These are phyloP conservation scores for Neurospora cerealis DNA, from an alignment of 495 filamentous ascomycete genomes.

Conservation along the genomic window DNA sequence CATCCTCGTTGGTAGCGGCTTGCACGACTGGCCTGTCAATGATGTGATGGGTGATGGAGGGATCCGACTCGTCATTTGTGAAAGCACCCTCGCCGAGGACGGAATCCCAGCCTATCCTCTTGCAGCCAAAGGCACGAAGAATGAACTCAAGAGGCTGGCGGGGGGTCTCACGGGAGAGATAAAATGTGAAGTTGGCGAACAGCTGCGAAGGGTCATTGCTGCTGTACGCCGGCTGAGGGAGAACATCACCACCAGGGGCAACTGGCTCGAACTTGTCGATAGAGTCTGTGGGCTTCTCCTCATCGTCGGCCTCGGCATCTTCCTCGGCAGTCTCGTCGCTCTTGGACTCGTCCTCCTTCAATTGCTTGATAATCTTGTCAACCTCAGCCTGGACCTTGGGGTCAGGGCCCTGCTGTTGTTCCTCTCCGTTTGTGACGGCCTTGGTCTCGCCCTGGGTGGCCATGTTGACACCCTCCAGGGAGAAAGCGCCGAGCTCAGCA, in stretches of 20 bases:
- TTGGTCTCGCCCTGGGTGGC: constrained; percentile 39
- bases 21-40: constrained; percentile 75
- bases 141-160: constrained; percentile 88
- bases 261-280: constrained; percentile 84
- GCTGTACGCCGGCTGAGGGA: constrained; percentile 67
- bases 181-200: constrained; percentile 83
- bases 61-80: constrained; percentile 77
- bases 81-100: constrained; percentile 85
- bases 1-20: constrained; percentile 47
- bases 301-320: constrained; percentile 37
- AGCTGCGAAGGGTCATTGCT: constrained; percentile 50
- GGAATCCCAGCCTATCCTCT: constrained; percentile 87
- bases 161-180: constrained; percentile 87
- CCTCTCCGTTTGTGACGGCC: constrained; percentile 42
- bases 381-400: constrained; percentile 47
- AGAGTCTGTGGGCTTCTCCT: constrained; percentile 44
- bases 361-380: constrained; percentile 42
- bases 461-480: constrained; percentile 59
- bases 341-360: constrained; percentile 34
- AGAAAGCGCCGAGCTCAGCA: constrained; percentile 87
- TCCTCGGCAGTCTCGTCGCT: constrained; percentile 35
- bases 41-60: constrained; percentile 88
- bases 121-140: constrained; percentile 89
- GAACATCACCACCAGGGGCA: constrained; percentile 69
- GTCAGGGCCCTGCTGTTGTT: constrained; percentile 28